These are phyloP conservation scores for Scenedesmus sp. DNA, from an alignment of 163 green algal genomes.

Conservation along the genomic window DNA sequence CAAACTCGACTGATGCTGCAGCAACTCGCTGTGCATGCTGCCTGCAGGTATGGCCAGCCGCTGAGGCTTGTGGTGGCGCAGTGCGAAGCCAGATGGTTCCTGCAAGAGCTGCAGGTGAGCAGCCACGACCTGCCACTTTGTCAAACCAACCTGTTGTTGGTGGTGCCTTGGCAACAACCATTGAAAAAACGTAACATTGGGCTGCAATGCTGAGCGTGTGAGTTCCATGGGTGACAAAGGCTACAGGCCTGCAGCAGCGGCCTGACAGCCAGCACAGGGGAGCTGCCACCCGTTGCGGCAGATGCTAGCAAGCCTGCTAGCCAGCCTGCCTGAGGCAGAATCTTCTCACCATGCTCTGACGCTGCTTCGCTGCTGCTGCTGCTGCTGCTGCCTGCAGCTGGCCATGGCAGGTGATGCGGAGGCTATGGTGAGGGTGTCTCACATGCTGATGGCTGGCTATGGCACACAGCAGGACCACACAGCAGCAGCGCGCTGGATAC, in stretches of 20 bases:
- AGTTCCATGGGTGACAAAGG: too few relatives aligned
- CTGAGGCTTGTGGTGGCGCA: conserved; percentile 37
- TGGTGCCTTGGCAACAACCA: not conserved
- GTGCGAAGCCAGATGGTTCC: conserved; percentile 55
- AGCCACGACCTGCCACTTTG: not conserved
- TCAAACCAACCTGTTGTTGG: not conserved
- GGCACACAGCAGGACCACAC: conserved; percentile 32
- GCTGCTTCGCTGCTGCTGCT: not conserved
- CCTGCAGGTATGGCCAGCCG: conserved; percentile 12
- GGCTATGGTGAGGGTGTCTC: conserved; percentile 44
- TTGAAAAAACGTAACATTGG: too few relatives aligned
- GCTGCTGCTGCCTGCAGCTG: not conserved
- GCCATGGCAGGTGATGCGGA: conserved; percentile 44
- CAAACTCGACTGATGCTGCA: not conserved
- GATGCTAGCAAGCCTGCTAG: too few relatives aligned
- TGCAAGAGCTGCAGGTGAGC: conserved; percentile 54
- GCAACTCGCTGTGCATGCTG: not conserved
- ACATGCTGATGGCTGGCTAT: conserved; percentile 56
- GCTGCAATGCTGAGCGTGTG: too few relatives aligned
- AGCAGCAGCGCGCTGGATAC: conserved; percentile 44
- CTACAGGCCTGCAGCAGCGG: too few relatives aligned
- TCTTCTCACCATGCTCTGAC: not conserved
- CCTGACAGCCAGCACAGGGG: too few relatives aligned
- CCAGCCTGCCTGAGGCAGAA: too few relatives aligned
- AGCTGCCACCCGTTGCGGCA: too few relatives aligned